Base-by-base conservation (phyloP, 2,329 filamentous ascomycete genomes). In the Fusarium sororula region DNA sequence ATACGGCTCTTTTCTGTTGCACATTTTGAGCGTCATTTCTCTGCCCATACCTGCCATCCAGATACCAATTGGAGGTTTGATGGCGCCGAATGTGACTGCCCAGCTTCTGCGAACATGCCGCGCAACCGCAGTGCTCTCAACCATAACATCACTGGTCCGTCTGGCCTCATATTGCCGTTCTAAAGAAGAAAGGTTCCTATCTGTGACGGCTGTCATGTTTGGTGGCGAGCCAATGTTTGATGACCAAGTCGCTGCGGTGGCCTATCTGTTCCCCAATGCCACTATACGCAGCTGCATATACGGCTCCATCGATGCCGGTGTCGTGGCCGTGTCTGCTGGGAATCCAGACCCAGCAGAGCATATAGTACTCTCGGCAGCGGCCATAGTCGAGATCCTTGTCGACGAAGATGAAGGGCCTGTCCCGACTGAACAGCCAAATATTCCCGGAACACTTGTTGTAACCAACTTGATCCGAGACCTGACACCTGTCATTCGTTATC, bases 381-480 rank as follows among this genome's bases (percentile, higher is more conserved):
- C 55, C 12, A 45, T 63, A 6, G 42, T 47, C 2, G 61, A 59
- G 35, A 63, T 63, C n/a, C 28, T 63, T 3, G n/a, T 50, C 4
- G 61, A 63, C 10, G 17, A 42, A 15, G n/a, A 47, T 30, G 53
- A 37, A 7, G 28, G 15, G 17, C n/a, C 42, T 18, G 14, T 20
- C 2, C 53, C 61, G 9, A 30, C 53, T 6, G 53, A 63, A 7
- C 14, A 63, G 8, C n/a, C 15, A 12, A 30, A 45, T n/a, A 15
- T 30, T 15, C 37, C 53, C 11, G 61, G 61, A 41, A 30, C 44
- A 5, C 53, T 59, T 3, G 53, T 63, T 53, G 61, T 58, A 0
- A 63, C 61, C 37, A 63, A 48, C 5, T 20, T 63, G 53, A 63
- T 63, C 28, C 53, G 53, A 17, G 61, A 59, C 5, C n/a, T 63